A percentile compares a stretch with the other conserved stretches of the same genome.
phyloP scores from a whole-genome alignment of 2,329 filamentous ascomycete species.

The Xylaria sp. region DNA sequence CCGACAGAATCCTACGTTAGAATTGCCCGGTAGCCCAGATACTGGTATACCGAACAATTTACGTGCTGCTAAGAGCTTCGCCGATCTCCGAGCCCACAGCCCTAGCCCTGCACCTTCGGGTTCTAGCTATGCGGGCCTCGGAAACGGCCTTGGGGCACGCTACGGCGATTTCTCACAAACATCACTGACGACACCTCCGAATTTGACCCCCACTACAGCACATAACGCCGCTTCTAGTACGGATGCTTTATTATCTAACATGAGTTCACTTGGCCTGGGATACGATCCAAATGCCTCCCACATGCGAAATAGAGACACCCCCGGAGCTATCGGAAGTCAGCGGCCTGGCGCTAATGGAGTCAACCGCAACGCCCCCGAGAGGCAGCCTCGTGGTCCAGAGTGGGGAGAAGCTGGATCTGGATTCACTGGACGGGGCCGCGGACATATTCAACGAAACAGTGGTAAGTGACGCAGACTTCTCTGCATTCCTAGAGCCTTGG shows the following conservation, averaged over 20 bases:
- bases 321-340: slow-evolving; percentile 70
- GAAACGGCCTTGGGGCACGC: slow-evolving; percentile 52
- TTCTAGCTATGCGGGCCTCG: slow-evolving; percentile 71
- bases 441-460: slow-evolving; percentile 66
- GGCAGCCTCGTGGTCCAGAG: slow-evolving; percentile 68
- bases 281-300: slow-evolving; percentile 52
- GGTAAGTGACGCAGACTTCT: slow-evolving; percentile 49
- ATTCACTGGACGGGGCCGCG: slow-evolving; percentile 60
- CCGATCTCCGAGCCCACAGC: slow-evolving; percentile 91
- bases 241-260: slow-evolving; percentile 43
- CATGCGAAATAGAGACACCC: slow-evolving; percentile 53
- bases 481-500: background rate
- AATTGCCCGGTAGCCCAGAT: slow-evolving; percentile 81
- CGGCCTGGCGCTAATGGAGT: slow-evolving; percentile 57
- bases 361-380: slow-evolving; percentile 57
- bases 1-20: slow-evolving; percentile 83
- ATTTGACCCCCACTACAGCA: slow-evolving; percentile 43
- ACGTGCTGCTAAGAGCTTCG: slow-evolving; percentile 93
- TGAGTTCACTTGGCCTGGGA: slow-evolving; percentile 56
- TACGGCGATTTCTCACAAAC: slow-evolving; percentile 43
- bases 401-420: slow-evolving; percentile 60
- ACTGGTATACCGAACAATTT: slow-evolving; percentile 75
- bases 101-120: slow-evolving; percentile 91
- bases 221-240: slow-evolving; percentile 42
- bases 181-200: slow-evolving; percentile 42